Evolutionary conservation across 257 asterid genomes (phyloP), one percentile per base, ranked within the genome.

Genomic region (Plantago elongata): DNA sequence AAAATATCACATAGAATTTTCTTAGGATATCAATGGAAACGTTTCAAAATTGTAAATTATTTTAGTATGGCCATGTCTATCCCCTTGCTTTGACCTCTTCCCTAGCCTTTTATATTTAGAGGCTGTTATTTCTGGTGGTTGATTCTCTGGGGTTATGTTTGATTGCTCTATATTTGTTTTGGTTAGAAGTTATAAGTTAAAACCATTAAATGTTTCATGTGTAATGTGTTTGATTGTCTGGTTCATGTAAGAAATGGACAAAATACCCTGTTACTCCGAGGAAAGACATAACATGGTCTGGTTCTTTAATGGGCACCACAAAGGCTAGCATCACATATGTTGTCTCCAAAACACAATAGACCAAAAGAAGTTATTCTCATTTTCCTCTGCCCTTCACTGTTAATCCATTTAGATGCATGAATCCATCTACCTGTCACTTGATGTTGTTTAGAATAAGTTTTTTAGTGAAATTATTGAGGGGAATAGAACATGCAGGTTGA

Each of bases 291-390:
- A 76, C 81, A 78, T 78, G 80, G 69, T 61, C 61, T 81, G 72
- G 69, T 77, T 73, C 71, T 68, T 56, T 52, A 61, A 54, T 70
- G 84, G 88, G 75, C 68, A 68, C 91, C 85, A 83, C 81, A 67
- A 51, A 47, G 62, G 61, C 72, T 73, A 79, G 63, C 86, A 77
- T 77, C 80, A 79, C 79, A 60, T 75, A 57, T 67, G 62, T 48
- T 65, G 76, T 83, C 74, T 82, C 72, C 62, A 73, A 44, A 48
- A 11, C 69, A 63, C 8, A 34, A 34, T 47, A 29, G 54, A 61
- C 59, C 63, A 50, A 54, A 49, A 50, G 37, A 34, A 5, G 11
- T 7, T 66, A 48, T 37, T 9, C 30, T 52, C 61, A 6, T 62
- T 69, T 69, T 47, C 66, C 11, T 66, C 29, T 64, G 73, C 68